Evolutionary conservation across 768 basidiomycete genomes (phyloP).

Genomic region (Mycena belliarum): DNA sequence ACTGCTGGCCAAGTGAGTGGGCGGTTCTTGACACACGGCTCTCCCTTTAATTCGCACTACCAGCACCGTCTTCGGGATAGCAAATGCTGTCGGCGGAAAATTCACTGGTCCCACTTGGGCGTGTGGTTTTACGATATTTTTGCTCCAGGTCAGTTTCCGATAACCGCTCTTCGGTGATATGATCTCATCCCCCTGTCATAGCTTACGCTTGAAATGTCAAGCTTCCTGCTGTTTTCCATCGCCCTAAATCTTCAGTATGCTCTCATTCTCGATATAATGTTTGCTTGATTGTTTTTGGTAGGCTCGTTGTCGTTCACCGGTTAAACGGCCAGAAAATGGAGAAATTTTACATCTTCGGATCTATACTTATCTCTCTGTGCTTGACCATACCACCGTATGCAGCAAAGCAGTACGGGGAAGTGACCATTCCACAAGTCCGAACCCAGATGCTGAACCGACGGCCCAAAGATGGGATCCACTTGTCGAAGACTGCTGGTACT

Average conservation of each 20-base stretch:
- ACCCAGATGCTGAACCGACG: too few relatives aligned
- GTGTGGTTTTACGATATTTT: conserved; percentile 24
- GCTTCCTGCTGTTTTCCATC: conserved; percentile 25
- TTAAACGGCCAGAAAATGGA: conserved; percentile 23
- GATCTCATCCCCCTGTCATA: background rate
- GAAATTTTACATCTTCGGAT: conserved; percentile 22
- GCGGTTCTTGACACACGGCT: background rate
- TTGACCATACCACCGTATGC: conserved; percentile 26
- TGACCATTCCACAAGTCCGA: too few relatives aligned
- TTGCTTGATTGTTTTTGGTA: too few relatives aligned
- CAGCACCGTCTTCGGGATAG: conserved; percentile 24
- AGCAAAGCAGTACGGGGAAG: conserved; percentile 25
- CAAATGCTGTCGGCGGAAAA: conserved; percentile 23
- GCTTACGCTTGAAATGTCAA: conserved; percentile 24
- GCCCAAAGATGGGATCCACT: conserved; percentile 24
- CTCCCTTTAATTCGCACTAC: background rate
- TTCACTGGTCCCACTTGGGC: conserved; percentile 15
- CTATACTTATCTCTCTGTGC: conserved; percentile 9
- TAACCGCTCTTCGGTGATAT: too few relatives aligned
- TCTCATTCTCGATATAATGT: too few relatives aligned
- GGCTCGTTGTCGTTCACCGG: conserved; percentile 23
- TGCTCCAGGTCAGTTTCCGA: conserved; percentile 25
- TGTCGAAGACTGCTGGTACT: conserved; percentile 25
- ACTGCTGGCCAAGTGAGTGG: conserved; percentile 23
- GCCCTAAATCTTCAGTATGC: conserved; percentile 27